phyloP scores from a whole-genome alignment of 1,284 basidiomycete species.

The Ustilago crameri region DNA sequence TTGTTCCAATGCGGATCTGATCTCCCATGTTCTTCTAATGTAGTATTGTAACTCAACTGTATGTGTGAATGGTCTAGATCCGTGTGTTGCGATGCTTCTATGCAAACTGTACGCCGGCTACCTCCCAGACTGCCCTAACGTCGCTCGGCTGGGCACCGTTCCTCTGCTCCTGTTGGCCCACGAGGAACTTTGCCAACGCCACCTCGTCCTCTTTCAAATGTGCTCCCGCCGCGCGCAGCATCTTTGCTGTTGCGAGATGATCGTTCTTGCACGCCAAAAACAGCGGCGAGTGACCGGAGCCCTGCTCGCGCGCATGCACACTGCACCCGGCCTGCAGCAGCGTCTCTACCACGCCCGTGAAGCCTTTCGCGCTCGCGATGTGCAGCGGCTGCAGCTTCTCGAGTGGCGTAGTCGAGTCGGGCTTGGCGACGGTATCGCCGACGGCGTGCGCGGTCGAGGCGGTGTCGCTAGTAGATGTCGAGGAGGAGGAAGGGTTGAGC shows the following conservation, averaged over 20 bases:
- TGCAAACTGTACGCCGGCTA: constrained; percentile 22
- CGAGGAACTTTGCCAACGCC: constrained; percentile 29
- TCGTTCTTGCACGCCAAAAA: constrained; percentile 67
- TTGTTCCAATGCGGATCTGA: too few relatives aligned
- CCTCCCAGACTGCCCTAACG: constrained; percentile 19
- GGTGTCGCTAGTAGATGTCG: constrained; percentile 7
- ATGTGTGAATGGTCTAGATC: not conserved
- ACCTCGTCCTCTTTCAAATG: constrained; percentile 63
- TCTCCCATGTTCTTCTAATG: too few relatives aligned
- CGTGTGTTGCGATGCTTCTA: not conserved
- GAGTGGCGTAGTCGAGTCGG: constrained; percentile 24
- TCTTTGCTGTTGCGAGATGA: constrained; percentile 44
- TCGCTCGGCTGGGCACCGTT: not conserved
- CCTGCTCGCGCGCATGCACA: constrained; percentile 79
- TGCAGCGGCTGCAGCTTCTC: constrained; percentile 77
- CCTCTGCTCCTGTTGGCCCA: constrained; percentile 2
- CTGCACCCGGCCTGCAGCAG: constrained; percentile 82
- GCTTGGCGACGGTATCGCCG: constrained; percentile 1
- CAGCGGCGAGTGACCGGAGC: constrained; percentile 81
- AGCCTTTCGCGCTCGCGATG: constrained; percentile 80
- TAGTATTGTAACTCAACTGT: too few relatives aligned
- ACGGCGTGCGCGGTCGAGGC: constrained; percentile 12
- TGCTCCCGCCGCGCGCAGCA: constrained; percentile 62
- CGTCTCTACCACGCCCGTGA: constrained; percentile 72
- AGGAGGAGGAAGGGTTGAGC: constrained; percentile 12